These are phyloP conservation scores for Spergularia marina DNA, from an alignment of 148 eudicot species.

Conservation along the genomic window DNA sequence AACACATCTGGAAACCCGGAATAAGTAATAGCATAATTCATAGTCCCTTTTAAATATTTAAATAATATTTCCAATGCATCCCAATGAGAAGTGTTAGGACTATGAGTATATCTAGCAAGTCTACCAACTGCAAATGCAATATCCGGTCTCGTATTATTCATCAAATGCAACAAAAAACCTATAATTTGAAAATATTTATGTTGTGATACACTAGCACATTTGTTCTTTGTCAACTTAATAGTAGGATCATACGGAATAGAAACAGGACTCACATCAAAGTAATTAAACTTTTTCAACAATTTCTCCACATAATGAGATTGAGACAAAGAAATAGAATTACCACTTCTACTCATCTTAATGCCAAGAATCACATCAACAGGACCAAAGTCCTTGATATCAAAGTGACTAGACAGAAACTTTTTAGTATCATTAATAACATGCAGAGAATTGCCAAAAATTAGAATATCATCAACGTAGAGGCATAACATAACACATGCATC, in stretches of 20 bases:
- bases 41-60: too few species aligned
- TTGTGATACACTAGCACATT: neutral
- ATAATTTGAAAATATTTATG: neutral
- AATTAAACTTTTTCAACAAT: constrained; percentile 1
- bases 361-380: constrained; percentile 3
- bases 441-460: neutral
- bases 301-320: constrained; percentile 10
- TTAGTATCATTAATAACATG: neutral
- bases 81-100: neutral
- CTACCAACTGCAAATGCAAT: neutral
- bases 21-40: too few species aligned
- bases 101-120: neutral
- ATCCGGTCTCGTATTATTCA: neutral
- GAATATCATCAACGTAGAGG: neutral
- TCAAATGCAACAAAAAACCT: neutral
- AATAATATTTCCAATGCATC: neutral
- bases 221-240: neutral
- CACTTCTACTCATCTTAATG: neutral
- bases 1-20: too few species aligned
- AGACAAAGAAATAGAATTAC: neutral
- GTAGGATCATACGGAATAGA: neutral
- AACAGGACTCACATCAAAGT: neutral
- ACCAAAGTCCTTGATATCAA: constrained; percentile 3
- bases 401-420: neutral
- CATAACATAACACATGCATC: neutral